Percentiles rank a stretch among this genome's conserved stretches.
Conservation (phyloP, 1,284 basidiomycete species). For the Trichosporon asahii region DNA sequence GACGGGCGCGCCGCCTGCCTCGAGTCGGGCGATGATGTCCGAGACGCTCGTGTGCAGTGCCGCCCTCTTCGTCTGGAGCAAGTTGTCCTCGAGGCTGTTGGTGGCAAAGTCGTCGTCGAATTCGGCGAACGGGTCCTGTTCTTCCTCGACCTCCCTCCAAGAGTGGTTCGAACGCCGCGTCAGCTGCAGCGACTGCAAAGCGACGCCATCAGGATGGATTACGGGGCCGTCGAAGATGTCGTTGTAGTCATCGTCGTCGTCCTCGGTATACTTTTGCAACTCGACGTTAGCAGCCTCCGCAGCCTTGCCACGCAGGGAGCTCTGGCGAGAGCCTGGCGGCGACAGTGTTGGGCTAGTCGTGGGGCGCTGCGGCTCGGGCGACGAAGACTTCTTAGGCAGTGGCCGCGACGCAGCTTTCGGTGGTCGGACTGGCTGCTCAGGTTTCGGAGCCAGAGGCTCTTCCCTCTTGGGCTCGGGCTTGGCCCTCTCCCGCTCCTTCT, state of each 20-base stretch:
- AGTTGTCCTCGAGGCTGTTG: constrained; percentile 80
- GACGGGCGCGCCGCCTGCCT: constrained; percentile 71
- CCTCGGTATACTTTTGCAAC: constrained; percentile 78
- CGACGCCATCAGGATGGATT: constrained; percentile 52
- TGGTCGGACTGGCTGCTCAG: not conserved
- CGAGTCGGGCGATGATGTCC: constrained; percentile 79
- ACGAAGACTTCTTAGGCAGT: not conserved
- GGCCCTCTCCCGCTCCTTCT: not conserved
- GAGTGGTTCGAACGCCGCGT: constrained; percentile 79
- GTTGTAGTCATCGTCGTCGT: constrained; percentile 80
- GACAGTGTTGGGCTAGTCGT: constrained; percentile 14
- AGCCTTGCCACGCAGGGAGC: constrained; percentile 33
- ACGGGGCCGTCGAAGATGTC: constrained; percentile 66
- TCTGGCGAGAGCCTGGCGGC: constrained; percentile 40
- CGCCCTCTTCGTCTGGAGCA: constrained; percentile 85
- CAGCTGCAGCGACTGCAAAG: constrained; percentile 55
- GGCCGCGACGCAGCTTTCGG: constrained; percentile 1
- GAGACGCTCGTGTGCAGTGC: constrained; percentile 74
- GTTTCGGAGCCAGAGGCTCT: not conserved
- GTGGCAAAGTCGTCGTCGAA: constrained; percentile 81
- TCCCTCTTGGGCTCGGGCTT: not conserved
- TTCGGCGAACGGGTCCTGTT: constrained; percentile 93
- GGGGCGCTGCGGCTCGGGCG: constrained; percentile 1
- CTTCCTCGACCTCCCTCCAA: constrained; percentile 81
- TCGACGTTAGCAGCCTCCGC: constrained; percentile 28